phyloP scores from a whole-genome alignment of 192 early-diverging fungal genomes.

The Paraglomus brasilianum region DNA sequence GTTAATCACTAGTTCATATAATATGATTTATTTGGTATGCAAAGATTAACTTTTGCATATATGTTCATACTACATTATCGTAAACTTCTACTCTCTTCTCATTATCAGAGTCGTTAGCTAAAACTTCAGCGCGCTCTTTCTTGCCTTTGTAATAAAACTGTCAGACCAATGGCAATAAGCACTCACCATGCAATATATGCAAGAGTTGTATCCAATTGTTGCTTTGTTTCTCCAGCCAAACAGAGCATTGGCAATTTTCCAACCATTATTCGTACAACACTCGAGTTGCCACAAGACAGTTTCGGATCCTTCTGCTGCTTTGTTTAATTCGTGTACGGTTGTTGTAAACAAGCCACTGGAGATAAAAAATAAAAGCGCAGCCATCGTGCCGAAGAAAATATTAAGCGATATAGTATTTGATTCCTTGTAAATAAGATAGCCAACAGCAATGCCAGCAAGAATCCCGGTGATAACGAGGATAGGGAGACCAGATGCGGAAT shows the following conservation, averaged over 20 bases:
- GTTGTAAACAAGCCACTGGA: slow-evolving; percentile 78
- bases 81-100: too few species aligned
- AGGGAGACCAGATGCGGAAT: slow-evolving; percentile 70
- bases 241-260: slow-evolving; percentile 72
- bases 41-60: too few species aligned
- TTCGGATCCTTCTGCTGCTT: slow-evolving; percentile 55
- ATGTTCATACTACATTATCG: too few species aligned
- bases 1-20: too few species aligned
- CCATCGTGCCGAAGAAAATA: slow-evolving; percentile 76
- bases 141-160: slow-evolving; percentile 43
- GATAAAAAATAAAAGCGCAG: slow-evolving; percentile 74
- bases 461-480: slow-evolving; percentile 75
- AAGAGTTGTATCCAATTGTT: slow-evolving; percentile 67
- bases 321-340: slow-evolving; percentile 63
- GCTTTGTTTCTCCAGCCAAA: slow-evolving; percentile 78
- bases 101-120: neutral
- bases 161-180: slow-evolving; percentile 48
- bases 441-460: slow-evolving; percentile 64
- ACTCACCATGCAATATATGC: slow-evolving; percentile 85
- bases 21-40: too few species aligned
- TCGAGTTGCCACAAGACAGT: slow-evolving; percentile 57
- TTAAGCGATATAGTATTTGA: slow-evolving; percentile 68
- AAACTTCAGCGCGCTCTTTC: slow-evolving; percentile 12
- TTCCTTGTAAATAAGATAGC: slow-evolving; percentile 71
- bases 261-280: slow-evolving; percentile 62